These are phyloP conservation scores for Hibiscus trionum DNA, from an alignment of 345 rosid genomes.

Conservation along the genomic window DNA sequence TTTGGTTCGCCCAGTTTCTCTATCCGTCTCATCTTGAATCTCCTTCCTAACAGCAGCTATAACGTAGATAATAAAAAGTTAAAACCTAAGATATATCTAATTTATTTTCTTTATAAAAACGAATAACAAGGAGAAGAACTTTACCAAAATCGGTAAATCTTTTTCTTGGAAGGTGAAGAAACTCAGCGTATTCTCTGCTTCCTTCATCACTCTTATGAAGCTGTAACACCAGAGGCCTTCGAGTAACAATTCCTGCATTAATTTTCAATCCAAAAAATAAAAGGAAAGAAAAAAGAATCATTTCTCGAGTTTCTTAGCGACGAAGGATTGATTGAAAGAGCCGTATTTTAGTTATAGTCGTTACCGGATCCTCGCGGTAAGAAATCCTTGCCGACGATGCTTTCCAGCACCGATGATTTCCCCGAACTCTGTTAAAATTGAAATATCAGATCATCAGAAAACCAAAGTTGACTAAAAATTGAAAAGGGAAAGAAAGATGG, in stretches of 20 bases:
- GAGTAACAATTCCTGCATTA: conserved; percentile 76
- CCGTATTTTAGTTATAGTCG: background rate
- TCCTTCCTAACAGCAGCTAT: conserved; percentile 97
- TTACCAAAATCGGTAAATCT: conserved; percentile 83
- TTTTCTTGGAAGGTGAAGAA: conserved; percentile 83
- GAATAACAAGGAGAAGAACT: background rate
- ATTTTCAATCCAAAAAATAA: background rate
- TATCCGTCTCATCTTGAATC: conserved; percentile 95
- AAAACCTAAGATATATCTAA: background rate
- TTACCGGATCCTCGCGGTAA: conserved; percentile 99
- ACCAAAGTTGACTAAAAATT: background rate
- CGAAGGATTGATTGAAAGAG: too few species aligned
- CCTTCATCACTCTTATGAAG: conserved; percentile 96
- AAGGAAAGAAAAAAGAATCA: background rate
- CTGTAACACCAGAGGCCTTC: conserved; percentile 96
- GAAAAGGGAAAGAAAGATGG: conserved; percentile 11
- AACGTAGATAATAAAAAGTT: conserved; percentile 1
- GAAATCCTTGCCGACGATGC: conserved; percentile 96
- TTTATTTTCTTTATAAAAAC: background rate
- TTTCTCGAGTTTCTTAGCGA: background rate
- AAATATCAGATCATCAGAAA: background rate
- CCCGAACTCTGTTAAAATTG: conserved; percentile 71
- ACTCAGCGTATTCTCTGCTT: conserved; percentile 88
- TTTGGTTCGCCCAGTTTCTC: conserved; percentile 89
- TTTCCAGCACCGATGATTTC: conserved; percentile 95